Evolutionary conservation across 2,329 filamentous ascomycete genomes (phyloP), one percentile per base, ranked within the genome.

Genomic region (Penicillium crustosum): DNA sequence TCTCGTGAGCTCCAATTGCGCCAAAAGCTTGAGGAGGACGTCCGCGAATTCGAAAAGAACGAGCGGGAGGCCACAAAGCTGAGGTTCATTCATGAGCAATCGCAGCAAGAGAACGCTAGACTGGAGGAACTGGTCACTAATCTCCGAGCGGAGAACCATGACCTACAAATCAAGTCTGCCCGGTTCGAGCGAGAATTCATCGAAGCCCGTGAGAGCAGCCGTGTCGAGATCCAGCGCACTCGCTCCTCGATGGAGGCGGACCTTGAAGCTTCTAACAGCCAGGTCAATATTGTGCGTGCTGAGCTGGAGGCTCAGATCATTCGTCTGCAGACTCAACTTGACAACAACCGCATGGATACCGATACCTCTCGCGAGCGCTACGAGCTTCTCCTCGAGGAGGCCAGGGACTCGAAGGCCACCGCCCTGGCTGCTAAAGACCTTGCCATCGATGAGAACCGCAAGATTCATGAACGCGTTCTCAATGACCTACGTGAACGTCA

Each of bases 341-440:
- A 96, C 62, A 87, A 88, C 65, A 83, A 89, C 56, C 89, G 84
- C 69, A 81, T 94, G 69, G 91, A 96, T 61, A 85, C 87, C 10
- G 91, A 96, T 68, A 92, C 89, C 3, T 83, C 86, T 55, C 92
- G 89, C 71, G 91, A 88, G 21, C 89, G 89, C 66, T 87, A 90
- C 66, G 91, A 96, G 70, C 89, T 94, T 79, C 82, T 94, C 53
- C 81, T 96, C 12, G 90, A 96, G 73, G 91, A 94, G 64, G 88
- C 89, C 23, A 85, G 90, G 59, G 85, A 86, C 59, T 86, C 84
- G 17, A 90, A 89, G 75, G 81, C 84, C 53, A 79, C 82, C 63
- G 82, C 84, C 43, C 69, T 88, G 31, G 77, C 78, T 19, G 82
- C 86, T 56, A 80, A 81, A 56, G 82, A 83, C 59, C 72, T 77